Percentiles rank a stretch among this genome's conserved stretches.
These are phyloP conservation scores for Aspergillus persii DNA, from an alignment of 2,329 filamentous ascomycete genomes.

Conservation along the genomic window DNA sequence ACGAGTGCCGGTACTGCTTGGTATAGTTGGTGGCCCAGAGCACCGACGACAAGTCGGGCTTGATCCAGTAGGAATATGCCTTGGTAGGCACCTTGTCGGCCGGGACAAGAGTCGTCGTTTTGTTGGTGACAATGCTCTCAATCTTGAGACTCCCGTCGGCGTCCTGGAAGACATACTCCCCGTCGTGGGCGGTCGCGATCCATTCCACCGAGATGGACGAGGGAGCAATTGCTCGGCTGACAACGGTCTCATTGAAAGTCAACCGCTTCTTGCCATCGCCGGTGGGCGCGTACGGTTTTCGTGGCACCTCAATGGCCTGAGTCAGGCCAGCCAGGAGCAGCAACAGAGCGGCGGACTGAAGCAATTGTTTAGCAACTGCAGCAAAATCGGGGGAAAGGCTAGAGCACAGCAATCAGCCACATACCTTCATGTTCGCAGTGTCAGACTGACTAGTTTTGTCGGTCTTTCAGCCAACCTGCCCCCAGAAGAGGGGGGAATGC, in stretches of 20 bases:
- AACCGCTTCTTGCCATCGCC: slow-evolving; percentile 58
- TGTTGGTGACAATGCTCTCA: slow-evolving; percentile 60
- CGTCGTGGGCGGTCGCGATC: slow-evolving; percentile 59
- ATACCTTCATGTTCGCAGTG: background rate
- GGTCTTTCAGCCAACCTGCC: background rate
- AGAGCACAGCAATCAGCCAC: background rate
- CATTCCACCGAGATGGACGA: slow-evolving; percentile 54
- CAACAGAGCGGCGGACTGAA: background rate
- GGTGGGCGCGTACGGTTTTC: slow-evolving; percentile 54
- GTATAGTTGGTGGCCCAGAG: slow-evolving; percentile 65
- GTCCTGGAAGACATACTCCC: slow-evolving; percentile 57
- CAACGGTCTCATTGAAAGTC: slow-evolving; percentile 60
- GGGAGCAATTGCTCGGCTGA: slow-evolving; percentile 46
- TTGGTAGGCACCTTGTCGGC: slow-evolving; percentile 57
- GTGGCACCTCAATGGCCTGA: slow-evolving; percentile 49
- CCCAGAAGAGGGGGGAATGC: background rate
- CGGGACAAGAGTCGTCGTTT: slow-evolving; percentile 57
- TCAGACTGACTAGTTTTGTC: background rate
- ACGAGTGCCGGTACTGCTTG: slow-evolving; percentile 67
- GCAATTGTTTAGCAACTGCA: background rate
- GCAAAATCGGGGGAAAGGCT: background rate
- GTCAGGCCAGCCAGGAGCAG: slow-evolving; percentile 15
- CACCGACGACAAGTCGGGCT: slow-evolving; percentile 57
- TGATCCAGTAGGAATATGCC: slow-evolving; percentile 60
- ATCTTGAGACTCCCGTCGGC: slow-evolving; percentile 56